These are phyloP conservation scores for Amylostereum areolatum DNA, from an alignment of 1,284 basidiomycete genomes.

Conservation along the genomic window DNA sequence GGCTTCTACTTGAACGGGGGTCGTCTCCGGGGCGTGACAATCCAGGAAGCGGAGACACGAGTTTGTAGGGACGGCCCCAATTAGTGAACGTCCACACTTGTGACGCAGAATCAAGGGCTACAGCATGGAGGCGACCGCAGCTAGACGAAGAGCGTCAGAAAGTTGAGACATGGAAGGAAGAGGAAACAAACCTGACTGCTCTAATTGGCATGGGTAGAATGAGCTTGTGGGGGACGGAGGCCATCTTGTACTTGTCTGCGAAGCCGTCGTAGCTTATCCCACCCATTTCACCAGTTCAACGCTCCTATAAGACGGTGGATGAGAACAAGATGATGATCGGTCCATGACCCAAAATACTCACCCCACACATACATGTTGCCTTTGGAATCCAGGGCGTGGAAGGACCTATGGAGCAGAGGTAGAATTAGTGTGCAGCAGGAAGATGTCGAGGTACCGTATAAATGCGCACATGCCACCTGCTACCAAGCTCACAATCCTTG, in stretches of 20 bases:
- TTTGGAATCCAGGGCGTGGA: slow-evolving; percentile 70
- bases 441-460: background rate
- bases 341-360: slow-evolving; percentile 22
- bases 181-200: slow-evolving; percentile 51
- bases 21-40: slow-evolving; percentile 36
- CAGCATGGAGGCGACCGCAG: slow-evolving; percentile 68
- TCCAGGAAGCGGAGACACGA: slow-evolving; percentile 47
- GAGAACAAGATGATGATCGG: background rate
- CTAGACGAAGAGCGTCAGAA: slow-evolving; percentile 28
- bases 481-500: slow-evolving; percentile 66
- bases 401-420: slow-evolving; percentile 48
- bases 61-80: slow-evolving; percentile 69
- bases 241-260: slow-evolving; percentile 43
- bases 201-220: slow-evolving; percentile 50
- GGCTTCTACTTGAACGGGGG: slow-evolving; percentile 65
- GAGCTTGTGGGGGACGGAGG: slow-evolving; percentile 49
- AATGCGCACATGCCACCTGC: slow-evolving; percentile 73
- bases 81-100: slow-evolving; percentile 67
- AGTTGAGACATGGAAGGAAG: background rate
- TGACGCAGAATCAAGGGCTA: slow-evolving; percentile 51
- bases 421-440: slow-evolving; percentile 1
- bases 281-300: slow-evolving; percentile 43
- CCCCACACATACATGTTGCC: slow-evolving; percentile 84
- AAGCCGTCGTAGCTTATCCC: slow-evolving; percentile 50
- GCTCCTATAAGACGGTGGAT: slow-evolving; percentile 37